Evolutionary conservation across 177 flowering plant species (phyloP), one percentile per base, ranked within the genome.

Genomic region (Tripterygium wilfordii): DNA sequence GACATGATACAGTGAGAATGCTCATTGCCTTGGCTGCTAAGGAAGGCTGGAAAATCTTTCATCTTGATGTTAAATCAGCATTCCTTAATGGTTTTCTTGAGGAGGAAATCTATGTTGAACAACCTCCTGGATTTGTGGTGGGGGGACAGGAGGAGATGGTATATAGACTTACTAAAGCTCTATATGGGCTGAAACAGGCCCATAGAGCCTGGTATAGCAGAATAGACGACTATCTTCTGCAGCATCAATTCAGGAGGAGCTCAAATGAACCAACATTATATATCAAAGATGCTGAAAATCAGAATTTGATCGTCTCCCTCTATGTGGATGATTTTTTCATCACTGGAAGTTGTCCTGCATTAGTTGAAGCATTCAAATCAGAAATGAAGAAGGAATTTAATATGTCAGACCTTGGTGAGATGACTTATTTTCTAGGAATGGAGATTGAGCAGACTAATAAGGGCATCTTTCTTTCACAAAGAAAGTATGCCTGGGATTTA

Each of bases 51-150:
- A 37, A 9, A n/a, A n/a, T n/a, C n/a, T n/a, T n/a, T n/a, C n/a
- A n/a, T n/a, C n/a, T n/a, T n/a, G n/a, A n/a, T n/a, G 41, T 37
- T 10, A 18, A 15, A 15, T 37, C 41, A 3, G 6, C 8, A 16
- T 16, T 37, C 17, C 17, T 18, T 4, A 37, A 37, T 37, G 41
- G 41, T 22, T 23, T n/a, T n/a, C n/a, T 42, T 14, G 28, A 42
- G 46, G 46, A 42, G 23, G 46, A 42, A 13, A 42, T 42, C 15
- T 42, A 23, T 42, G 29, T 42, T 22, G 46, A 42, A n/a, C n/a
- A n/a, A n/a, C n/a, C n/a, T n/a, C n/a, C n/a, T n/a, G n/a, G n/a
- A n/a, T n/a, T n/a, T n/a, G n/a, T n/a, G n/a, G n/a, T n/a, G n/a
- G n/a, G n/a, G n/a, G n/a, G n/a, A n/a, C n/a, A n/a, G n/a, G n/a